Evolutionary conservation across 2,329 filamentous ascomycete genomes (phyloP).

Genomic region (Aspergillus costaricaensis): DNA sequence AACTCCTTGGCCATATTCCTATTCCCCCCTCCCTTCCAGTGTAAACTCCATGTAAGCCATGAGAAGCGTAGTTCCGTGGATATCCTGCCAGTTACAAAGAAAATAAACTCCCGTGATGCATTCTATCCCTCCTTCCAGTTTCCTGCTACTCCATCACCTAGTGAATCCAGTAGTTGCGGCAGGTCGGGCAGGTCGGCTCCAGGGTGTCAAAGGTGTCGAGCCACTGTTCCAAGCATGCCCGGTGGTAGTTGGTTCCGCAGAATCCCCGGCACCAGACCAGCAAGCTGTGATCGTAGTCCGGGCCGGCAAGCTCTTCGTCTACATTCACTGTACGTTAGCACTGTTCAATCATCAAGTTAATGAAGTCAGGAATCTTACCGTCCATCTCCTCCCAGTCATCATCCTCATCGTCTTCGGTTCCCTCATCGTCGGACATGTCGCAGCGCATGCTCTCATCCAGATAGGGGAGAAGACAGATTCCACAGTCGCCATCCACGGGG

Average conservation of each 20-base stretch:
- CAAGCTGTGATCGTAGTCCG: not conserved
- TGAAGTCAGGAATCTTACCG: not conserved
- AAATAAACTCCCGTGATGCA: not conserved
- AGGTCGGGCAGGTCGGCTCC: slow-evolving; percentile 19
- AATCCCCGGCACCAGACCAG: slow-evolving; percentile 17
- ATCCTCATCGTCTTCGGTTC: not conserved
- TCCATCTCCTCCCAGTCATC: slow-evolving; percentile 1
- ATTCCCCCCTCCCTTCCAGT: not conserved
- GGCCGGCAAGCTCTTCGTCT: not conserved
- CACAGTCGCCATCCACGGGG: slow-evolving; percentile 14
- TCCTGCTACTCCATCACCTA: not conserved
- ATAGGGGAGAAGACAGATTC: slow-evolving; percentile 9
- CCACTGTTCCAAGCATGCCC: slow-evolving; percentile 18
- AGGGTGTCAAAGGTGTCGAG: not conserved
- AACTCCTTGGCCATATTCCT: not conserved
- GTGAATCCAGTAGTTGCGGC: slow-evolving; percentile 12
- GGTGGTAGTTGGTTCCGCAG: slow-evolving; percentile 24
- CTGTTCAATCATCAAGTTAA: too few species aligned
- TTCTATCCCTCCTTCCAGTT: not conserved
- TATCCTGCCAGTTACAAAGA: not conserved
- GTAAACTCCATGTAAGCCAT: not conserved
- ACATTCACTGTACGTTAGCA: too few species aligned
- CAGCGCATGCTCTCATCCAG: not conserved
- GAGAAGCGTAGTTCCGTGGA: not conserved
- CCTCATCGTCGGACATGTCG: not conserved